Evolutionary conservation across 768 basidiomycete species (phyloP), one percentile per base, ranked within the genome.

Genomic region (Leccinellum luteum): DNA sequence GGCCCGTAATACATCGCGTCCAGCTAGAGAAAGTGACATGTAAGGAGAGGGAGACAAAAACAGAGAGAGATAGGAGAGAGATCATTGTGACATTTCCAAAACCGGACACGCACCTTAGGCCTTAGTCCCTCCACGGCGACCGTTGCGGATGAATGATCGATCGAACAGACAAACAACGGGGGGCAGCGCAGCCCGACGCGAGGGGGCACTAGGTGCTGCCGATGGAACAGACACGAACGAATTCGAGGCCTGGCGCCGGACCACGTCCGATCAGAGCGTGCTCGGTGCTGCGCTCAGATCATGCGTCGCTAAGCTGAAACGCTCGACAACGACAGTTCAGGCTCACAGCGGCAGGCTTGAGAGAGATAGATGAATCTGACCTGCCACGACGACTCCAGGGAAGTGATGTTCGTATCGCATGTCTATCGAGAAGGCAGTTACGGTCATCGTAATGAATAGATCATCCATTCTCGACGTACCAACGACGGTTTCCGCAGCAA

Each of bases 261-360:
- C n/a, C 4, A 41, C 38, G 38, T n/a, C 34, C 56, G 27, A 60
- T 43, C 8, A 17, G 27, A 34, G 15, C 6, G 32, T 61, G 10
- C 19, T 48, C 41, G 17, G 14, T 52, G 17, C n/a, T 31, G 32
- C 17, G 7, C 13, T 4, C 38, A 19, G 38, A 41, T 41, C 38
- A 23, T 25, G 32, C 51, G 25, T 57, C 52, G 60, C 55, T 45
- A 43, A 43, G 41, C 41, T 51, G 48, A 52, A 52, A 12, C 4
- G 28, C 30, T 25, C 34, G 3, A 4, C 35, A 27, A 23, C 14
- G 10, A 15, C 0, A 13, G 19, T 43, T 43, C 41, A 43, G 41
- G 19, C 41, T 43, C 9, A 5, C 32, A 13, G 19, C 19, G 12
- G 19, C 19, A 43, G 19, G 41, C 41, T 10, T 19, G 12, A 6